These are phyloP conservation scores for Aureobasidium vineae DNA, from an alignment of 2,329 filamentous ascomycete genomes.

Conservation along the genomic window DNA sequence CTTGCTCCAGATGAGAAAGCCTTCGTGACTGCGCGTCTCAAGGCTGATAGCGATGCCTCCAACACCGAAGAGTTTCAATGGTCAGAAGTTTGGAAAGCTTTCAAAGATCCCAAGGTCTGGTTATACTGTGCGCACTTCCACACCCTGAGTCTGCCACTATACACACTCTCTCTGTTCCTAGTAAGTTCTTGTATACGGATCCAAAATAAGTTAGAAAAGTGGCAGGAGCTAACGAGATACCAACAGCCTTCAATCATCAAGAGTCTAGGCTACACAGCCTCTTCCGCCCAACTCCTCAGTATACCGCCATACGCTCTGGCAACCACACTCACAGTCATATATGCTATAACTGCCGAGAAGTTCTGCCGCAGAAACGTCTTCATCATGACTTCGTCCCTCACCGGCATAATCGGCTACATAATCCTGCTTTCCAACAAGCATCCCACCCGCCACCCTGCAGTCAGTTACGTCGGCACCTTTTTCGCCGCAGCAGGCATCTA, in stretches of 20 bases:
- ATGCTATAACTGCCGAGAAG: slow-evolving; percentile 62
- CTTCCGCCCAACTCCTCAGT: slow-evolving; percentile 46
- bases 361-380: slow-evolving; percentile 60
- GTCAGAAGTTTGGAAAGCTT: slow-evolving; percentile 61
- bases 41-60: slow-evolving; percentile 67
- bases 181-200: slow-evolving; percentile 36
- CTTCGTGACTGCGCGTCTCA: slow-evolving; percentile 62
- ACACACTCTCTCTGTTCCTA: slow-evolving; percentile 48
- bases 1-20: slow-evolving; percentile 58
- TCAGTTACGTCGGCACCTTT: slow-evolving; percentile 44
- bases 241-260: slow-evolving; percentile 59
- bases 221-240: background rate
- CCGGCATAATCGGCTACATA: slow-evolving; percentile 41
- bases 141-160: slow-evolving; percentile 63
- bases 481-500: slow-evolving; percentile 60
- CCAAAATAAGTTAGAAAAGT: background rate
- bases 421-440: slow-evolving; percentile 39
- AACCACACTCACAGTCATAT: slow-evolving; percentile 57
- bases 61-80: slow-evolving; percentile 67
- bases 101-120: slow-evolving; percentile 69
- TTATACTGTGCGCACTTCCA: slow-evolving; percentile 71
- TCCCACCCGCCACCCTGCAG: slow-evolving; percentile 40
- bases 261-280: slow-evolving; percentile 59
- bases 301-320: slow-evolving; percentile 42
- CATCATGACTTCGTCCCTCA: slow-evolving; percentile 50